Base-by-base conservation (phyloP, 345 rosid genomes). In the Carallia brachiata region DNA sequence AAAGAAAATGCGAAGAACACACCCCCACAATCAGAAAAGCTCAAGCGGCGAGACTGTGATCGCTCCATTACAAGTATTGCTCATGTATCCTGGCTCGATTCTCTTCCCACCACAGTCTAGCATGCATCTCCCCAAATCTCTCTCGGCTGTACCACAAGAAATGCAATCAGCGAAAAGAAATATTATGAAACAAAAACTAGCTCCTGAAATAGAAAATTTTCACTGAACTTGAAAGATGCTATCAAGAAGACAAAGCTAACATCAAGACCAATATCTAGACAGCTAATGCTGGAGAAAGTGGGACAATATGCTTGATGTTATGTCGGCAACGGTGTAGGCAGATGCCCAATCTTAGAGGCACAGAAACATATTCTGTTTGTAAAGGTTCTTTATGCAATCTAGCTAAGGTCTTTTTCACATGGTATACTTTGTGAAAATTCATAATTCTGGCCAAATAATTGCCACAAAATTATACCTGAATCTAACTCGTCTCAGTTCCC, bases 41-140 rank as follows among this genome's bases (percentile, higher is more conserved):
- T 59, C 52, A 34, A 58, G 60, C 78, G 12, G 39, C 67, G 36
- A 23, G 23, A 55, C 32, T 23, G 17, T 58, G 28, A 37, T 50
- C 39, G 52, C 48, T 70, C 59, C 30, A 70, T 88, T 73, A 90
- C 83, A 95, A 84, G 90, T 88, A 95, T n/a, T 83, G 96, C 77
- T 95, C 90, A 47, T 91, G 97, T 81, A 95, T 89, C 87, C 99
- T 84, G 62, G 90, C 93, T 54, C 97, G 82, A 75, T 95, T 95
- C 79, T 95, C 97, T 83, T 95, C 99, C 99, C 99, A 95, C 99
- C 99, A 91, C 5, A 95, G 34, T 70, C 93, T 86, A 37, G 99
- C 99, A 52, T 95, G 99, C 96, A 89, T 83, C 84, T 95, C 99
- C 65, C 97, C 96, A 0, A 95, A 95, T 84, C 69, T 90, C 73